Evolutionary conservation across 495 filamentous ascomycete species (phyloP), one percentile per base, ranked within the genome.

Genomic region (Hyaloscypha bicolor): DNA sequence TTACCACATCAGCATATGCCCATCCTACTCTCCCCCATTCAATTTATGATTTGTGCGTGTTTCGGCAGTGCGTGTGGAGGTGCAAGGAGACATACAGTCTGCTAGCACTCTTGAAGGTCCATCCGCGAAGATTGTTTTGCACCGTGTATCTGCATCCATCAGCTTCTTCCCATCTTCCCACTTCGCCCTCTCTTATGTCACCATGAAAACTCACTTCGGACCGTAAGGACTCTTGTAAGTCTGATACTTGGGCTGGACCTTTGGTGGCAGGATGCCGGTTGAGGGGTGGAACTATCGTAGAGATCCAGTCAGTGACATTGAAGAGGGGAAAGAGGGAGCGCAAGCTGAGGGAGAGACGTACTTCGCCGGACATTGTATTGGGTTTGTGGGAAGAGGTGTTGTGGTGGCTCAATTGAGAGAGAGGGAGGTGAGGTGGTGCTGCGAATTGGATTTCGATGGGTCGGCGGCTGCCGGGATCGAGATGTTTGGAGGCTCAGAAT

Each of bases 111-210:
- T 74, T 64, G n/a, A 79, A 59, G 64, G 78, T 86, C 71, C 84
- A 75, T 70, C 87, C 87, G 35, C 79, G 79, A 72, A 82, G 74
- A 73, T 86, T 79, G 65, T 74, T 76, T 39, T 76, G 73, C 45
- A 78, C 77, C 64, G 77, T 76, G 78, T 87, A 88, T 75, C 87
- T 90, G 73, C 19, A 8, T 19, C 25, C 14, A 51, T 67, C 55
- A 69, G 57, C 62, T 21, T 31, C 16, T n/a, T 32, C 16, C 31
- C 12, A 12, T 22, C 22, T 48, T 19, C 21, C 16, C 35, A 12
- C 9, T 65, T 33, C 48, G 11, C 16, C 9, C 6, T 14, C 0
- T 37, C 37, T 35, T 4, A 48, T 45, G 32, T 30, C 31, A 9
- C 21, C 6, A 9, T 61, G 16, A 11, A 11, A 9, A 74, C 74